These are phyloP conservation scores for Cladosporium phlei DNA, from an alignment of 2,329 filamentous ascomycete genomes.

Conservation along the genomic window DNA sequence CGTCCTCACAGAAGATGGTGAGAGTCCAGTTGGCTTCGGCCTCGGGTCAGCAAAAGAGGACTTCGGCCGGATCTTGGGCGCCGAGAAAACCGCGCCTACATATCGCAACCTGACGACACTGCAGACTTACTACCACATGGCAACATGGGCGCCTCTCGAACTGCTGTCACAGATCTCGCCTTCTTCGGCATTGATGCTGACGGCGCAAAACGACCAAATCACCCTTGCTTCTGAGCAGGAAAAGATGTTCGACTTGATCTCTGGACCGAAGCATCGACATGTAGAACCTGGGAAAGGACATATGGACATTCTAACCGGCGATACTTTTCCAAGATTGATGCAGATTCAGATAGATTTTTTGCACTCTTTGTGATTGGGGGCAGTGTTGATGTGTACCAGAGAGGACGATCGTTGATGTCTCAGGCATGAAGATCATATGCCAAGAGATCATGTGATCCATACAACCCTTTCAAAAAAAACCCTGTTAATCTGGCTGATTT, in stretches of 20 bases:
- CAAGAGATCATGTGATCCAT: no score
- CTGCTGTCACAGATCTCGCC: conserved; percentile 3
- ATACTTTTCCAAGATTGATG: conserved; percentile 1
- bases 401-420: no score
- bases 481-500: no score
- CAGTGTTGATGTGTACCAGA: neutral
- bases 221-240: conserved; percentile 11
- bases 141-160: conserved; percentile 16
- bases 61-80: conserved; percentile 15
- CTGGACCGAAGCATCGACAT: conserved; percentile 5
- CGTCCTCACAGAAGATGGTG: conserved; percentile 33
- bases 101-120: conserved; percentile 26
- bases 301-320: conserved; percentile 12
- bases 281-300: conserved; percentile 12
- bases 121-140: conserved; percentile 31
- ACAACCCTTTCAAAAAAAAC: no score
- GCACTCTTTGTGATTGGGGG: neutral
- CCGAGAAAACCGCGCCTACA: conserved; percentile 8
- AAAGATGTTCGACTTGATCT: neutral
- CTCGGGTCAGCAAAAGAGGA: conserved; percentile 18
- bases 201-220: conserved; percentile 12
- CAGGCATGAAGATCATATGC: no score
- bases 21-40: conserved; percentile 36
- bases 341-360: conserved; percentile 2
- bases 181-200: conserved; percentile 9